Evolutionary conservation across 1,284 basidiomycete genomes (phyloP).

Genomic region (Agroathelia rolfsii): DNA sequence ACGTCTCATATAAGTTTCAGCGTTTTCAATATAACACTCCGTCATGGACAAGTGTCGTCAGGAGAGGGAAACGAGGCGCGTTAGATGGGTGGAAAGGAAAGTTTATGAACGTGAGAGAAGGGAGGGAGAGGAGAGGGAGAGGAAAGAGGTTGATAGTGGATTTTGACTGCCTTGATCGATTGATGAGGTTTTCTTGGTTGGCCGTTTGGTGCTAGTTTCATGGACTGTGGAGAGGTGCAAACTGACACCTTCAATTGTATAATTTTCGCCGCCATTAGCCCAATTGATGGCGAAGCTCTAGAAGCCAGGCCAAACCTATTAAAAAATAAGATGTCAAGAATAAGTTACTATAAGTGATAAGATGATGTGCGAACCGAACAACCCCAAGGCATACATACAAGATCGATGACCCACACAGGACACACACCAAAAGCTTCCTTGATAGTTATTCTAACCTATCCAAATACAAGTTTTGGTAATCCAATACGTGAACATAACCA

Average conservation of each 20-base stretch:
- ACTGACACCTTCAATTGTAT: conserved; percentile 73
- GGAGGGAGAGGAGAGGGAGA: conserved; percentile 18
- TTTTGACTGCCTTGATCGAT: conserved; percentile 22
- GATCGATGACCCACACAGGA: conserved; percentile 51
- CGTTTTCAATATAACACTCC: conserved; percentile 26
- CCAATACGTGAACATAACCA: conserved; percentile 8
- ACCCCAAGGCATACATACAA: conserved; percentile 48
- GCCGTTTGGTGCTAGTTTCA: conserved; percentile 3
- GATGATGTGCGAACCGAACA: conserved; percentile 27
- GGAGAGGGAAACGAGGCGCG: conserved; percentile 11
- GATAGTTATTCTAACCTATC: conserved; percentile 40
- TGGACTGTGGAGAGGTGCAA: too few species aligned
- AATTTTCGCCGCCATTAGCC: conserved; percentile 47
- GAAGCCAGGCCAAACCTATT: not conserved
- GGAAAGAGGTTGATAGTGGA: conserved; percentile 19
- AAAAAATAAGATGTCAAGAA: not conserved
- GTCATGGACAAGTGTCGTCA: conserved; percentile 21
- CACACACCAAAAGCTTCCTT: conserved; percentile 39
- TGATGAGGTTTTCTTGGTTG: conserved; percentile 3
- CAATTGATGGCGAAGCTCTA: conserved; percentile 26
- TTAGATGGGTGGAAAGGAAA: conserved; percentile 12
- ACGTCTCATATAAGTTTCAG: conserved; percentile 27
- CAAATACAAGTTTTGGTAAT: not conserved
- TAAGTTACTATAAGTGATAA: too few species aligned
- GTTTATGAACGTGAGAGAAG: conserved; percentile 12